These are phyloP conservation scores for Talaromyces stipitatus DNA, from an alignment of 495 filamentous ascomycete species.

Conservation along the genomic window DNA sequence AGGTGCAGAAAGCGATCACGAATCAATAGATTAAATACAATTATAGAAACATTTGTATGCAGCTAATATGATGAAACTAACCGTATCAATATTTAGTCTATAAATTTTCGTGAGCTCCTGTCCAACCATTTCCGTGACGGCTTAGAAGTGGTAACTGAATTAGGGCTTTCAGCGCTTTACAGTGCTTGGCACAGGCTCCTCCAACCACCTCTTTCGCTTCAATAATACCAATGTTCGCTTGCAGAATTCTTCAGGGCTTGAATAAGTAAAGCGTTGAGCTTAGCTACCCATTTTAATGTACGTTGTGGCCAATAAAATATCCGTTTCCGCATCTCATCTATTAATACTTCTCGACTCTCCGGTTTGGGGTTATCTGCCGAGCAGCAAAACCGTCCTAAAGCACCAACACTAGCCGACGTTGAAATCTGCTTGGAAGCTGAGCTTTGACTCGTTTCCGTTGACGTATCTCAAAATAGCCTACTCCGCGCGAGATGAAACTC, in stretches of 20 bases:
- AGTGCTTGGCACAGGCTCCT: not conserved
- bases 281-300: not conserved
- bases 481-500: constrained; percentile 7
- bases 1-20: not conserved
- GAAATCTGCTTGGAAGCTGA: not conserved
- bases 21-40: not conserved
- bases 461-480: constrained; percentile 5
- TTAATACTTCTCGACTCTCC: not conserved
- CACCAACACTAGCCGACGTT: not conserved
- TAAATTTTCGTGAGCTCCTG: constrained; percentile 5
- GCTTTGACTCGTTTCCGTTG: not conserved
- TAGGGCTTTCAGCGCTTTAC: not conserved
- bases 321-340: not conserved
- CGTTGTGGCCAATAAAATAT: not conserved
- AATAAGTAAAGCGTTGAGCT: not conserved
- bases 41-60: constrained; percentile 5
- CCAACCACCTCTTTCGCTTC: not conserved
- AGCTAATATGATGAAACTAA: constrained; percentile 11
- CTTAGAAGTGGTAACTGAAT: not conserved
- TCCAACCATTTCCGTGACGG: not conserved
- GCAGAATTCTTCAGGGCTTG: not conserved
- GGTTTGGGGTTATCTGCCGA: not conserved
- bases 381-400: not conserved
- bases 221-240: not conserved
- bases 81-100: constrained; percentile 4